phyloP scores from a whole-genome alignment of 2,329 filamentous ascomycete species.

The Hypocreales sp. region DNA sequence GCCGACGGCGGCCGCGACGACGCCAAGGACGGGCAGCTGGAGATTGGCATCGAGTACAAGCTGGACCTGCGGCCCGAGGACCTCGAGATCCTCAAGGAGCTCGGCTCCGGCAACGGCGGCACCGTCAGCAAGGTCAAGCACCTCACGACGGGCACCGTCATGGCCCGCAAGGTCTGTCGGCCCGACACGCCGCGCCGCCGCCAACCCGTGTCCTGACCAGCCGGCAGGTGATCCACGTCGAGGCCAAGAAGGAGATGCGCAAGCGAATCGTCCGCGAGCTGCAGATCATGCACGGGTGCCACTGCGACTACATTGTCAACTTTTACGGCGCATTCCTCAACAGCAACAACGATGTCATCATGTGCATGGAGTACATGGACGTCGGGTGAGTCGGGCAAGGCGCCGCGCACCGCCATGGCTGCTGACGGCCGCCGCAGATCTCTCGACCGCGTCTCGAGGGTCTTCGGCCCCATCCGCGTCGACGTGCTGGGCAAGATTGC shows the following conservation, averaged over 20 bases:
- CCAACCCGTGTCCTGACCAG: constrained; percentile 7
- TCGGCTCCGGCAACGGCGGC: constrained; percentile 90
- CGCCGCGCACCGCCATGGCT: neutral
- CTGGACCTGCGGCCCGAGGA: constrained; percentile 85
- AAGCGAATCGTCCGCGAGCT: constrained; percentile 95
- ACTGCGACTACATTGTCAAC: constrained; percentile 90
- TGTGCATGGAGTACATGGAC: constrained; percentile 99
- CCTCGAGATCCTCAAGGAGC: constrained; percentile 80
- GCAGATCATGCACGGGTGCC: constrained; percentile 96
- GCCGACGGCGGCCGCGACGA: constrained; percentile 44
- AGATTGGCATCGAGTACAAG: constrained; percentile 96
- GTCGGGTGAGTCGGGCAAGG: constrained; percentile 66
- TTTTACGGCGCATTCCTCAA: constrained; percentile 98
- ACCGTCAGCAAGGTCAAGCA: constrained; percentile 98
- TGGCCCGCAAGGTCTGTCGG: constrained; percentile 77
- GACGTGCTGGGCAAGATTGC: constrained; percentile 97
- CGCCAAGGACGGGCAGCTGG: constrained; percentile 48
- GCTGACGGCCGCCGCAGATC: constrained; percentile 37
- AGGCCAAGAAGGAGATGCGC: constrained; percentile 92
- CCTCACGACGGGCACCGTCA: constrained; percentile 83
- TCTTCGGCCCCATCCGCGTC: constrained; percentile 88
- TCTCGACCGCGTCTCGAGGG: constrained; percentile 82
- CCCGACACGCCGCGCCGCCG: too few relatives aligned
- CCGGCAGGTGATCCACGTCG: constrained; percentile 81
- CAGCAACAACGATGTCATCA: constrained; percentile 91